Conservation (phyloP, 805 yeast species). For the Yarrowia deformans region DNA sequence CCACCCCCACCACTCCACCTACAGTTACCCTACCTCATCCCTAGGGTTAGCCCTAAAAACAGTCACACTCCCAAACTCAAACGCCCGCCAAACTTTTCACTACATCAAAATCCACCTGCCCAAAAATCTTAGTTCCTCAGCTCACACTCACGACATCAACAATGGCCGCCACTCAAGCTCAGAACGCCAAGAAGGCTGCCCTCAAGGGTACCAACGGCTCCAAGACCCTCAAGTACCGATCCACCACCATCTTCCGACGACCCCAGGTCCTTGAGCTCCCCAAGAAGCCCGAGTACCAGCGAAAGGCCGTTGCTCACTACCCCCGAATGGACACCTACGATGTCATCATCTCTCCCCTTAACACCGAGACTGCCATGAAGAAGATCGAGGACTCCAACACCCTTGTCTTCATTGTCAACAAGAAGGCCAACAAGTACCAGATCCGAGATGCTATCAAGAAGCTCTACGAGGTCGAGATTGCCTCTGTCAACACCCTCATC, state of each 20-base stretch:
- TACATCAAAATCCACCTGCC: conserved; percentile 15
- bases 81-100: conserved; percentile 25
- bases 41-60: conserved; percentile 35
- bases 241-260: conserved; percentile 91
- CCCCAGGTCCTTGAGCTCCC: conserved; percentile 97
- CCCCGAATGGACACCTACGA: conserved; percentile 96
- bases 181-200: conserved; percentile 98
- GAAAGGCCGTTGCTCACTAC: conserved; percentile 97
- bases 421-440: conserved; percentile 98
- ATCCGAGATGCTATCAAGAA: conserved; percentile 98
- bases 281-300: conserved; percentile 93
- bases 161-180: conserved; percentile 72
- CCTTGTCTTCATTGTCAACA: conserved; percentile 96
- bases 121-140: conserved; percentile 18
- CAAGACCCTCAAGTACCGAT: conserved; percentile 92
- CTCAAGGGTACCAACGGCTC: conserved; percentile 94
- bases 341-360: conserved; percentile 91
- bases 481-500: conserved; percentile 92
- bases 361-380: conserved; percentile 98
- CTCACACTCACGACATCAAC: conserved; percentile 39
- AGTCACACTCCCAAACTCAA: conserved; percentile 11
- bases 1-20: neutral
- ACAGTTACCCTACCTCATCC: conserved; percentile 2
- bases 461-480: conserved; percentile 95
- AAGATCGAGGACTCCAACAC: conserved; percentile 99